Conservation (phyloP, 1,284 basidiomycete genomes). For the Schizopora paradoxa region DNA sequence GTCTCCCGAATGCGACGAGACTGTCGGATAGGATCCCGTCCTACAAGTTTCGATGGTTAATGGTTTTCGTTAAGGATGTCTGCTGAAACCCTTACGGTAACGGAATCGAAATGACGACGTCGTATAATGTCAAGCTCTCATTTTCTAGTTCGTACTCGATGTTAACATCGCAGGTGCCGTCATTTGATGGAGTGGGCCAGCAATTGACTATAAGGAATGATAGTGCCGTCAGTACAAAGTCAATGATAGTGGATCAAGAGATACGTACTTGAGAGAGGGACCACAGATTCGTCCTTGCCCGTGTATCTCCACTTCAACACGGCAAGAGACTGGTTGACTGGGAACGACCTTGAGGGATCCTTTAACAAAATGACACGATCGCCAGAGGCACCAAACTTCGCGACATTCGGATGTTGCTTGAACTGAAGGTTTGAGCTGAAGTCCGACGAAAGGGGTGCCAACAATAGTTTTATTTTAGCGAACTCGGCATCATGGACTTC, state of each 20-base stretch:
- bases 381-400: conserved; percentile 71
- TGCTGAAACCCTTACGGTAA: conserved; percentile 61
- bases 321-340: conserved; percentile 80
- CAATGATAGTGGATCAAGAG: conserved; percentile 3
- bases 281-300: conserved; percentile 86
- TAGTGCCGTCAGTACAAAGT: neutral
- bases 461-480: conserved; percentile 73
- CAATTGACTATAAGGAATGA: conserved; percentile 67
- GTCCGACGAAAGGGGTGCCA: conserved; percentile 58
- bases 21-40: conserved; percentile 79
- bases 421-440: conserved; percentile 74
- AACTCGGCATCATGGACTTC: conserved; percentile 74
- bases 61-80: neutral
- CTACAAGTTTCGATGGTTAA: conserved; percentile 31
- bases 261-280: conserved; percentile 83
- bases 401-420: conserved; percentile 95
- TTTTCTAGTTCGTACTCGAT: conserved; percentile 97
- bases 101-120: conserved; percentile 88
- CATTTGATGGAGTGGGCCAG: conserved; percentile 91
- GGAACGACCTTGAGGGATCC: conserved; percentile 80
- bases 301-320: conserved; percentile 92
- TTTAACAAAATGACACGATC: conserved; percentile 80
- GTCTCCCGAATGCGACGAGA: conserved; percentile 72
- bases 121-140: conserved; percentile 71
- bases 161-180: conserved; percentile 88